These are phyloP conservation scores for Trichosporon inkin DNA, from an alignment of 1,284 basidiomycete genomes.

Conservation along the genomic window DNA sequence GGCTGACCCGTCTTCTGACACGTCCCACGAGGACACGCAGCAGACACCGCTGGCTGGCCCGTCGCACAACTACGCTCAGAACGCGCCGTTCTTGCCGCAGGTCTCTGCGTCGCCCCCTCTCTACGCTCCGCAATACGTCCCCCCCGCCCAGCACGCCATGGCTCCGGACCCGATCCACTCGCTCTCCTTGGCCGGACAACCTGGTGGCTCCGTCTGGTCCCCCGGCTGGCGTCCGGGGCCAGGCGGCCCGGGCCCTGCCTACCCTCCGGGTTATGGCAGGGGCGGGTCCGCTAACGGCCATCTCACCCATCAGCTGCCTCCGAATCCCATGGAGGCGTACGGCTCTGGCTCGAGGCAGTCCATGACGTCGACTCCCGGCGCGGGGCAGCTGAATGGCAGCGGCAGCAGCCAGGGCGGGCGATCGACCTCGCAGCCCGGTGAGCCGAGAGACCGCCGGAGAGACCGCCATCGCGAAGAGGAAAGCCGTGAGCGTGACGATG, in stretches of 20 bases:
- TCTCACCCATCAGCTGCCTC: constrained; percentile 22
- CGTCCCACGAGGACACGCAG: constrained; percentile 14
- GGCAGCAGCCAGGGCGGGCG: constrained; percentile 16
- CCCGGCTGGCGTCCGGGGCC: constrained; percentile 23
- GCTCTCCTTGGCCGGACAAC: constrained; percentile 19
- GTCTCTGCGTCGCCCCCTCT: constrained; percentile 45
- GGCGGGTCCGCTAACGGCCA: constrained; percentile 21
- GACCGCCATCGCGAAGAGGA: constrained; percentile 29
- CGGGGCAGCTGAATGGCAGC: constrained; percentile 12
- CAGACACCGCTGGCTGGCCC: constrained; percentile 15
- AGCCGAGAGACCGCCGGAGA: constrained; percentile 22
- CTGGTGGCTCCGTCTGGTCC: constrained; percentile 19
- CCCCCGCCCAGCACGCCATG: constrained; percentile 48
- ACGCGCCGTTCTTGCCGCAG: constrained; percentile 31
- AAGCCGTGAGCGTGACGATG: constrained; percentile 42
- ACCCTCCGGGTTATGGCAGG: constrained; percentile 15
- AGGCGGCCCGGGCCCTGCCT: constrained; percentile 13
- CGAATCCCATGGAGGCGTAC: constrained; percentile 27
- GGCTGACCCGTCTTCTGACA: constrained; percentile 17
- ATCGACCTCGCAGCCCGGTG: constrained; percentile 20
- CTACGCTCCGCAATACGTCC: constrained; percentile 41
- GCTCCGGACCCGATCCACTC: constrained; percentile 45
- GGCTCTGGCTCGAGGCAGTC: constrained; percentile 25
- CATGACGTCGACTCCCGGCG: constrained; percentile 22
- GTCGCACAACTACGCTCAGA: neutral